Percentiles rank a stretch among this genome's conserved stretches.
Conservation (phyloP, 352 stramenopile species). For the Globisporangium orthogonon region DNA sequence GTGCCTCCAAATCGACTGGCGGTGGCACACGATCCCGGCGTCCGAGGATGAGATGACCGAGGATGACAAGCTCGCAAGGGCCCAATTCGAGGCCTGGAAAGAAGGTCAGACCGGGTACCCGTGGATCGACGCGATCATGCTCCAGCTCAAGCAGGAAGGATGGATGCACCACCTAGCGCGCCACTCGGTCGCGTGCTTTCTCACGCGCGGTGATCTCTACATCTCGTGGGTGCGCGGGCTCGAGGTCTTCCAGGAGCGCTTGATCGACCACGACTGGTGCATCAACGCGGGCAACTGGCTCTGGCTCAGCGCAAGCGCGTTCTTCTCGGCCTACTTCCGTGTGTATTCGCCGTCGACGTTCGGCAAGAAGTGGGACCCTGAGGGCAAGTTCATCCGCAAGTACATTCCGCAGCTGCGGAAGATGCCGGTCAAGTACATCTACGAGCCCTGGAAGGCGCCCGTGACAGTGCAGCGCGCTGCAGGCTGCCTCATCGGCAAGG, state of each 20-base stretch:
- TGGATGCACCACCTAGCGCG: constrained; percentile 88
- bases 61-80: constrained; percentile 74
- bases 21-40: constrained; percentile 82
- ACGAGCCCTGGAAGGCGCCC: constrained; percentile 31
- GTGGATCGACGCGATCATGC: constrained; percentile 98
- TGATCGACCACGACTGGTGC: constrained; percentile 96
- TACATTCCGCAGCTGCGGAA: constrained; percentile 88
- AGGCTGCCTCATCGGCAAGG: constrained; percentile 87
- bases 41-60: constrained; percentile 54
- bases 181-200: constrained; percentile 97
- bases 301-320: constrained; percentile 92
- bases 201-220: constrained; percentile 96
- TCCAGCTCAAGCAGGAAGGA: constrained; percentile 85
- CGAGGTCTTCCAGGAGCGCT: constrained; percentile 87
- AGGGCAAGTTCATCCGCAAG: constrained; percentile 90
- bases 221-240: constrained; percentile 93
- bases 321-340: constrained; percentile 98
- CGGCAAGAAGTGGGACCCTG: constrained; percentile 94
- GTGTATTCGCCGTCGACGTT: constrained; percentile 94
- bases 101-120: constrained; percentile 94
- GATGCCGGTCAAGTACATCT: constrained; percentile 89
- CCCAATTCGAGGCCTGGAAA: constrained; percentile 92
- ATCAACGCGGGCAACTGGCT: constrained; percentile 98
- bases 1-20: constrained; percentile 83
- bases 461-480: constrained; percentile 46